Conservation (phyloP, 2,329 filamentous ascomycete species). For the Fusarium odoratissimum region DNA sequence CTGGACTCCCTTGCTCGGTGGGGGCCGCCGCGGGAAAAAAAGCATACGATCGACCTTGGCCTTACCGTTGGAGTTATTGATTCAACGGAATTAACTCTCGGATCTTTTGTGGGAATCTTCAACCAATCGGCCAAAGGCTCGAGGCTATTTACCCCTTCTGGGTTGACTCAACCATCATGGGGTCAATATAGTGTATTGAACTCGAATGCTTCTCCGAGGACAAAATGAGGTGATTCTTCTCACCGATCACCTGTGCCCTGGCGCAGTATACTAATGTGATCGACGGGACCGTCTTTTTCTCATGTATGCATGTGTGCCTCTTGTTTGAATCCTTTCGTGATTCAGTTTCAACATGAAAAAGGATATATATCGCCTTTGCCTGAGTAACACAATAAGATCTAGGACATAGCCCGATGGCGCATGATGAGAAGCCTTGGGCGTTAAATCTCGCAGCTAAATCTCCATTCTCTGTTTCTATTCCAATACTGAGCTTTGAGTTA, state of each 20-base stretch:
- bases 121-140: constrained; percentile 12
- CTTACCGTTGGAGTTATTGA: constrained; percentile 9
- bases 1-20: constrained; percentile 14
- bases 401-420: neutral
- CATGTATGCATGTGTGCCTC: neutral
- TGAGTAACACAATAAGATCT: neutral
- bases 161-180: neutral
- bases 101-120: constrained; percentile 12
- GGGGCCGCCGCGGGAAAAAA: constrained; percentile 11
- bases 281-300: neutral
- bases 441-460: neutral
- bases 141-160: neutral
- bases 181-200: neutral
- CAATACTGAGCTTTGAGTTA: neutral
- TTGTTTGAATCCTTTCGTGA: neutral
- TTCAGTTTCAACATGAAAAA: neutral
- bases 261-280: neutral
- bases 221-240: neutral
- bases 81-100: constrained; percentile 9
- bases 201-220: neutral
- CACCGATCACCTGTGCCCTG: neutral
- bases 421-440: neutral
- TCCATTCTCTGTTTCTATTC: neutral
- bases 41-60: constrained; percentile 28
- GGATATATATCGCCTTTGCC: neutral